Percentiles rank a stretch among this genome's conserved stretches.
These are phyloP conservation scores for Kuraishia piskuri DNA, from an alignment of 805 yeast genomes.

Conservation along the genomic window DNA sequence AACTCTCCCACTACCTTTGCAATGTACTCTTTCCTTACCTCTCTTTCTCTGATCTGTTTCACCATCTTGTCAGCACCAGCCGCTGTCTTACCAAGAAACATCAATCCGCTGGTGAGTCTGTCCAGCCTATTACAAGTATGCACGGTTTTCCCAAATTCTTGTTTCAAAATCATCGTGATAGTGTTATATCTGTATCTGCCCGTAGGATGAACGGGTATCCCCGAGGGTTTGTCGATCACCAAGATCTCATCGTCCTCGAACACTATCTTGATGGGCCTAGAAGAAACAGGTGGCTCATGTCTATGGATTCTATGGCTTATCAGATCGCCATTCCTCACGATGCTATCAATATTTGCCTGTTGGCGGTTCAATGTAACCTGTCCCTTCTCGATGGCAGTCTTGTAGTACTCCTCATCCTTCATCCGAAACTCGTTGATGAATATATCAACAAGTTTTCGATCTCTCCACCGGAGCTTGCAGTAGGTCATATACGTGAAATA, in stretches of 20 bases:
- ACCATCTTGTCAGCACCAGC: constrained; percentile 72
- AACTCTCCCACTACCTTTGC: constrained; percentile 87
- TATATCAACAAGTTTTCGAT: constrained; percentile 68
- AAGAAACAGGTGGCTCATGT: constrained; percentile 81
- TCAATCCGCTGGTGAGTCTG: constrained; percentile 83
- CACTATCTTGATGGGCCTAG: constrained; percentile 54
- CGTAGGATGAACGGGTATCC: constrained; percentile 94
- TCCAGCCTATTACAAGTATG: constrained; percentile 89
- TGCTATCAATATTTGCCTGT: constrained; percentile 53
- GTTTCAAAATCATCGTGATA: constrained; percentile 67
- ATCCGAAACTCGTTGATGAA: constrained; percentile 83
- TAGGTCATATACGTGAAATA: constrained; percentile 84
- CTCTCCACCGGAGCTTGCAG: constrained; percentile 90
- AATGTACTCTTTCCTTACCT: constrained; percentile 72
- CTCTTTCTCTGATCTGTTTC: constrained; percentile 61
- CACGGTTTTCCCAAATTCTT: constrained; percentile 55
- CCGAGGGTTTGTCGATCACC: constrained; percentile 89
- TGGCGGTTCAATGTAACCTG: constrained; percentile 65
- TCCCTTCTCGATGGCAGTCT: constrained; percentile 46
- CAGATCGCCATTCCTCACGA: constrained; percentile 74
- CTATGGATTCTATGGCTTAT: constrained; percentile 74
- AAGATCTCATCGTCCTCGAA: constrained; percentile 67
- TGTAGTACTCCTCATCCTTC: constrained; percentile 58
- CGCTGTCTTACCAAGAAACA: constrained; percentile 83
- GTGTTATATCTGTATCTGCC: constrained; percentile 75